Conservation (phyloP, 2,329 filamentous ascomycete species). For the Clathrospora elynae region DNA sequence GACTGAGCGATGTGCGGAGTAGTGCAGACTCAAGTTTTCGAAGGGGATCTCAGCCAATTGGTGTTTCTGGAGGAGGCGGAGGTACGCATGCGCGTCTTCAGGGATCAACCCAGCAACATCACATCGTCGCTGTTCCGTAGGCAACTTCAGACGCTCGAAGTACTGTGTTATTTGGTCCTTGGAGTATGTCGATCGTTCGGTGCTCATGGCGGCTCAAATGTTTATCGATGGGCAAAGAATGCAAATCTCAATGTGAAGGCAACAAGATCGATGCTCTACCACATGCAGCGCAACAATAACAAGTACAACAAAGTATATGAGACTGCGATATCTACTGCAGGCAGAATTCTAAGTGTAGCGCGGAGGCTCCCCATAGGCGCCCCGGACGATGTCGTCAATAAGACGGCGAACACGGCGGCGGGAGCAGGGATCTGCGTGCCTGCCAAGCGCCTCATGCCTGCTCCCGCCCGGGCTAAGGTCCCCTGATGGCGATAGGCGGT, state of each 20-base stretch:
- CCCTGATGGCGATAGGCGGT: no score
- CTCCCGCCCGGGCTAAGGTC: no score
- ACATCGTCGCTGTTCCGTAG: conserved; percentile 31
- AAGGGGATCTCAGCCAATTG: conserved; percentile 60
- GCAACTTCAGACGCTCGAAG: conserved; percentile 43
- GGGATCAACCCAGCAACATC: conserved; percentile 28
- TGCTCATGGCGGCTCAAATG: conserved; percentile 6
- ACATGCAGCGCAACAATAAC: no score
- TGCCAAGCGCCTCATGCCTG: no score
- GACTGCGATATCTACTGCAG: no score
- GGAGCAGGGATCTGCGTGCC: no score
- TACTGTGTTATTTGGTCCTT: conserved; percentile 41
- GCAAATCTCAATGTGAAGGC: conserved; percentile 14
- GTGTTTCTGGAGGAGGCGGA: conserved; percentile 39
- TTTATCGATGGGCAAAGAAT: conserved; percentile 5
- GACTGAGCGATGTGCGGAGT: conserved; percentile 48
- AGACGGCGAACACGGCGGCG: no score
- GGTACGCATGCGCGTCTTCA: conserved; percentile 35
- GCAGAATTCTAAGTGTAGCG: no score
- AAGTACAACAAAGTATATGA: no score
- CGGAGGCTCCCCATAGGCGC: no score
- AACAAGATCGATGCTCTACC: no score
- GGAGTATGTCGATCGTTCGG: conserved; percentile 27
- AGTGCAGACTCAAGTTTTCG: conserved; percentile 62
- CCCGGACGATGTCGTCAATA: no score